Conservation (phyloP, 176 grass and related monocot species). For the Tillandsia fasciculata region DNA sequence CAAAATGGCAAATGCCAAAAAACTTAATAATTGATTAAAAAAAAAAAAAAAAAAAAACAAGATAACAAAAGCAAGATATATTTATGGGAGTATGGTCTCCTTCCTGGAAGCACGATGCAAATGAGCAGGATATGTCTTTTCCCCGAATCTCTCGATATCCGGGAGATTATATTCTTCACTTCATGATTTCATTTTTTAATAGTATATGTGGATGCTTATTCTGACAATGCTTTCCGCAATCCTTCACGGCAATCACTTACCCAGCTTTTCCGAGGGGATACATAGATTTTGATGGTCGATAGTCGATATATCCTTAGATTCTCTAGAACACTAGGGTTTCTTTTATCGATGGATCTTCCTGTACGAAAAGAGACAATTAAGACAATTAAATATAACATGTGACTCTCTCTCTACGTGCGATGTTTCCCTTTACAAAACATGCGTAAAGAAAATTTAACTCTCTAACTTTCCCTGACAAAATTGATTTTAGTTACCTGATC, state of each 20-base stretch:
- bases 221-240: neutral
- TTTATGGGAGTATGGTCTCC: too few species aligned
- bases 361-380: neutral
- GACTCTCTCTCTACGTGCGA: neutral
- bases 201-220: neutral
- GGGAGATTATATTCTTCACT: too few species aligned
- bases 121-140: too few species aligned
- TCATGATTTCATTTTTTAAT: neutral
- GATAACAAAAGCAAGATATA: too few species aligned
- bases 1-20: too few species aligned
- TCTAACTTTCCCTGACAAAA: neutral
- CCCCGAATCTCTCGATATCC: too few species aligned
- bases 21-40: too few species aligned
- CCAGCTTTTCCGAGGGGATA: neutral
- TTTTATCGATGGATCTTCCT: neutral
- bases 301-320: conserved; percentile 3
- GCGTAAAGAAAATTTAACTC: neutral
- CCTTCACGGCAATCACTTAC: neutral
- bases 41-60: too few species aligned
- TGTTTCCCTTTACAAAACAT: neutral
- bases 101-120: too few species aligned
- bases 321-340: neutral
- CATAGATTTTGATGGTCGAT: neutral
- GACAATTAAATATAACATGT: neutral
- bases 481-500: neutral